Conservation (phyloP, 2,329 filamentous ascomycete genomes). For the Fusarium verticillioides region DNA sequence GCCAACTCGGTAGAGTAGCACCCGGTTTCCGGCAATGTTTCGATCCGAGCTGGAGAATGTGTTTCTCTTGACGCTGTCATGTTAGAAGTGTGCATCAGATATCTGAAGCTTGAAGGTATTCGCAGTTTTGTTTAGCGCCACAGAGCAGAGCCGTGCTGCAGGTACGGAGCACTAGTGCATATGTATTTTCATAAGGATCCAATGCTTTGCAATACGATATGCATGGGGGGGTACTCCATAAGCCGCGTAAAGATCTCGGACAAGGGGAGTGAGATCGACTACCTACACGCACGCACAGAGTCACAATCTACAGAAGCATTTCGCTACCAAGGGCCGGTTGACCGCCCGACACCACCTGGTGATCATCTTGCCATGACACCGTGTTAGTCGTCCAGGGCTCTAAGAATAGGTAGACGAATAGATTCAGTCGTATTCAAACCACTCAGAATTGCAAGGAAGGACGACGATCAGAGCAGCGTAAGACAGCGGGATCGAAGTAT, state of each 20-base stretch:
- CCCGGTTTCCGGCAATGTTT: conserved; percentile 24
- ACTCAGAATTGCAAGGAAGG: neutral
- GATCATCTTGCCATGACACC: conserved; percentile 18
- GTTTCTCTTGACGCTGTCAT: conserved; percentile 29
- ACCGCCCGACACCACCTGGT: conserved; percentile 24
- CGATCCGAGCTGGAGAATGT: conserved; percentile 20
- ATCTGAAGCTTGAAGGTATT: conserved; percentile 27
- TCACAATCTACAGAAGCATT: conserved; percentile 14
- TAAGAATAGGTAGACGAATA: conserved; percentile 30
- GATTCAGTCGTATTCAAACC: neutral
- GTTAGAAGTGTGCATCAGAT: conserved; percentile 35
- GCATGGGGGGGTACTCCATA: neutral
- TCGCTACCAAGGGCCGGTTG: conserved; percentile 26
- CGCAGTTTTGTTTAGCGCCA: conserved; percentile 26
- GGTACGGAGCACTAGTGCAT: conserved; percentile 9
- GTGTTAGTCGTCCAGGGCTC: conserved; percentile 24
- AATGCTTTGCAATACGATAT: neutral
- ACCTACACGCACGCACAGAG: neutral
- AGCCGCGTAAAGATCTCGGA: conserved; percentile 24
- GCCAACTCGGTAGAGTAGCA: conserved; percentile 23
- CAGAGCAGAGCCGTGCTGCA: neutral
- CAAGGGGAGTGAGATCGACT: conserved; percentile 33
- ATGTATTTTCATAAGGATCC: neutral
- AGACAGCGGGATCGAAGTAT: conserved; percentile 15
- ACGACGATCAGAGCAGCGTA: conserved; percentile 16